Evolutionary conservation across 2,329 filamentous ascomycete genomes (phyloP).

Genomic region (Sclerotinia minor): DNA sequence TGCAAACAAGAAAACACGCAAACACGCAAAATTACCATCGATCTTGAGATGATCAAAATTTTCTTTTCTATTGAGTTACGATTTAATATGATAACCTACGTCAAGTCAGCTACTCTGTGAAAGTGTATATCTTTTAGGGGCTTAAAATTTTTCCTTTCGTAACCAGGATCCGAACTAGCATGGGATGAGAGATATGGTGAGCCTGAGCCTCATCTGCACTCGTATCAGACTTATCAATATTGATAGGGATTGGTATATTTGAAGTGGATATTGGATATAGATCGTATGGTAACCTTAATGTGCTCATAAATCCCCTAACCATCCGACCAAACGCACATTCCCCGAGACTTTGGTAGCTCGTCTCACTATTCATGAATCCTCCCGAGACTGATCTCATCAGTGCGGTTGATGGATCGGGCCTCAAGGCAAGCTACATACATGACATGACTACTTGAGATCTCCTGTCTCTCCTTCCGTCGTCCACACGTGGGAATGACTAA

Average conservation of each 20-base stretch:
- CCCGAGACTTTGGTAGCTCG: slow-evolving; percentile 14
- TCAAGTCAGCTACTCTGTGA: slow-evolving; percentile 3
- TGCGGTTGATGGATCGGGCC: slow-evolving; percentile 7
- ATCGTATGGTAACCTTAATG: not conserved
- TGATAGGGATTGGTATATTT: slow-evolving; percentile 16
- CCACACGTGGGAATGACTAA: slow-evolving; percentile 25
- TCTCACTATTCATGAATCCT: slow-evolving; percentile 7
- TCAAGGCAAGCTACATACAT: not conserved
- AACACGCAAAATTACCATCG: not conserved
- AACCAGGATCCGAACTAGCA: not conserved
- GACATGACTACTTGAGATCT: not conserved
- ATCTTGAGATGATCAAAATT: not conserved
- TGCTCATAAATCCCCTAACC: slow-evolving; percentile 2
- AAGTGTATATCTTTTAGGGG: not conserved
- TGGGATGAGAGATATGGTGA: slow-evolving; percentile 3
- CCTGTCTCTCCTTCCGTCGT: slow-evolving; percentile 4
- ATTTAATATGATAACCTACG: slow-evolving; percentile 7
- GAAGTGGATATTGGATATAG: slow-evolving; percentile 1
- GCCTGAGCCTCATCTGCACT: slow-evolving; percentile 21
- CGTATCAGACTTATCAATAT: slow-evolving; percentile 21
- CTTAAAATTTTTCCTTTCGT: not conserved
- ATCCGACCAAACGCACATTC: not conserved
- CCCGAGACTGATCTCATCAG: slow-evolving; percentile 14
- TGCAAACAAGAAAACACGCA: not conserved
- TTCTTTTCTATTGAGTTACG: not conserved